A percentile compares a stretch with the other conserved stretches of the same genome.
phyloP scores from a whole-genome alignment of 2,329 filamentous ascomycete species.

The Colletotrichum echinochloae region DNA sequence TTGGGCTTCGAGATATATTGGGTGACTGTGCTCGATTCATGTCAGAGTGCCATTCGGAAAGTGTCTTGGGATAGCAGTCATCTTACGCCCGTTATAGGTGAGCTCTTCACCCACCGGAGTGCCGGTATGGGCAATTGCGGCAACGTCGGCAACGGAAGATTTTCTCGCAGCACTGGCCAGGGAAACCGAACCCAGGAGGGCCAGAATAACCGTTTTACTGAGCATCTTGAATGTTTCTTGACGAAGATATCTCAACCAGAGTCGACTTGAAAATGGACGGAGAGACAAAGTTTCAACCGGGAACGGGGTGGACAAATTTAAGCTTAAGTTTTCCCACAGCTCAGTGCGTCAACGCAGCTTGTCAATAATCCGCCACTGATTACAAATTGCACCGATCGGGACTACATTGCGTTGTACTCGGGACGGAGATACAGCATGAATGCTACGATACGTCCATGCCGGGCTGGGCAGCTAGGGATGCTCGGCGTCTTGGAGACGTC shows the following conservation, averaged over 20 bases:
- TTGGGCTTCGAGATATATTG: constrained; percentile 38
- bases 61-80: neutral
- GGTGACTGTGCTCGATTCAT: neutral
- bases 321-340: constrained; percentile 9
- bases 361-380: constrained; percentile 15
- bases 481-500: constrained; percentile 24
- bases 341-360: neutral
- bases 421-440: constrained; percentile 6
- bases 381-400: constrained; percentile 27
- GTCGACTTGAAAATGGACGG: neutral
- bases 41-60: neutral
- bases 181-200: constrained; percentile 25
- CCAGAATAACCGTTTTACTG: constrained; percentile 16
- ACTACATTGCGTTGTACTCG: neutral
- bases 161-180: constrained; percentile 14
- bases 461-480: neutral
- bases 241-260: neutral
- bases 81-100: constrained; percentile 30
- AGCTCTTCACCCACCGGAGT: constrained; percentile 28
- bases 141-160: constrained; percentile 29
- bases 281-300: neutral
- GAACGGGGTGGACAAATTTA: neutral
- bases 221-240: constrained; percentile 27
- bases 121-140: constrained; percentile 36
- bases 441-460: neutral